These are phyloP conservation scores for Zangia roseola DNA, from an alignment of 768 basidiomycete species.

Conservation along the genomic window DNA sequence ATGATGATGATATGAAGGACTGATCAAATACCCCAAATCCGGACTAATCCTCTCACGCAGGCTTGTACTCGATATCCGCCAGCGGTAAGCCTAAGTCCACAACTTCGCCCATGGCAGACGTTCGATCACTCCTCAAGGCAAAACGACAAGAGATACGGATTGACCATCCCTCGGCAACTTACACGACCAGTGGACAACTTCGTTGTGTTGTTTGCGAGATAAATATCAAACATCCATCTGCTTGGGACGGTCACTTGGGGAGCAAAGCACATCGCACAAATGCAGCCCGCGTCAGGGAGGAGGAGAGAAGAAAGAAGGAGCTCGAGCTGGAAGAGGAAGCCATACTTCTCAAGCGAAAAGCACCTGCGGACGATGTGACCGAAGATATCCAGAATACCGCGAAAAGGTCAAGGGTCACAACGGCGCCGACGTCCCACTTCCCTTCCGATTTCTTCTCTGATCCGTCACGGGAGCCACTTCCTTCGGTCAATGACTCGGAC, in stretches of 20 bases:
- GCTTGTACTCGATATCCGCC: too few species aligned
- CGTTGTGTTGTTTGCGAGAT: conserved; percentile 65
- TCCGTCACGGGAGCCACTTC: conserved; percentile 49
- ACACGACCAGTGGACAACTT: conserved; percentile 63
- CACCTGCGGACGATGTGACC: conserved; percentile 24
- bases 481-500: conserved; percentile 38
- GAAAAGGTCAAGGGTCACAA: conserved; percentile 31
- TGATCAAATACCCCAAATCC: too few species aligned
- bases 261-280: conserved; percentile 76
- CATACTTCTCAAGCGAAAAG: conserved; percentile 35
- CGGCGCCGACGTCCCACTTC: conserved; percentile 33
- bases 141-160: conserved; percentile 76
- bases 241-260: conserved; percentile 87
- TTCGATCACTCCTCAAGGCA: conserved; percentile 78
- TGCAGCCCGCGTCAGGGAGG: conserved; percentile 56
- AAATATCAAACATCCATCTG: conserved; percentile 69
- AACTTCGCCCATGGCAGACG: conserved; percentile 60
- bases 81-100: too few species aligned
- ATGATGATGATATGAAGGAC: too few species aligned
- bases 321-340: conserved; percentile 36
- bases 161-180: conserved; percentile 70
- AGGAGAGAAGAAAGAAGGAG: conserved; percentile 45
- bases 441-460: conserved; percentile 85
- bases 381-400: conserved; percentile 22
- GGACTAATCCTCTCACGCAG: too few species aligned